phyloP scores from a whole-genome alignment of 305 asterid genomes.

The Solanum hybrid region DNA sequence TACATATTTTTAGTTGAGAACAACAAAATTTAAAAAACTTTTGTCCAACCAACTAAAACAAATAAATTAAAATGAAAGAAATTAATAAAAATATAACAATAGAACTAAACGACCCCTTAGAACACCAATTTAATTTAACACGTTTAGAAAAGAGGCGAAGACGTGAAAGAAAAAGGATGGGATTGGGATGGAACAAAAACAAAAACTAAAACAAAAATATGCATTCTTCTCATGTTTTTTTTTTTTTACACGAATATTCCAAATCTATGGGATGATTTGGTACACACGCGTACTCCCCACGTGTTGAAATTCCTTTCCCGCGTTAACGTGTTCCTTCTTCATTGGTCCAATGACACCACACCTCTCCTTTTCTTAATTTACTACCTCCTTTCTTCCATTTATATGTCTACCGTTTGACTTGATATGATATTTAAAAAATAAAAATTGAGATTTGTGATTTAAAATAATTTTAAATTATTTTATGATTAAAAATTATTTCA shows the following conservation, averaged over 20 bases:
- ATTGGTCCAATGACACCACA: slow-evolving; percentile 2
- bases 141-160: neutral
- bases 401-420: neutral
- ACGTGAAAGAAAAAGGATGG: neutral
- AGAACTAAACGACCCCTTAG: neutral
- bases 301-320: slow-evolving; percentile 45
- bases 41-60: neutral
- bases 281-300: slow-evolving; percentile 36
- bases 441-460: no score
- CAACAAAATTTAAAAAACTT: neutral
- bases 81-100: neutral
- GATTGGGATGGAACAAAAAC: neutral
- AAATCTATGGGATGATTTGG: neutral
- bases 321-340: slow-evolving; percentile 28
- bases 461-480: no score
- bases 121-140: neutral
- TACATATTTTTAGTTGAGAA: neutral
- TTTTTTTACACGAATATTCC: neutral
- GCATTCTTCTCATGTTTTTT: neutral
- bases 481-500: no score
- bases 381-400: neutral
- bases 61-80: neutral
- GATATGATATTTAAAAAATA: no score
- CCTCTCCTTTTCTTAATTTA: neutral
- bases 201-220: neutral